phyloP scores from a whole-genome alignment of 2,329 filamentous ascomycete species.

The Alternaria rosae region DNA sequence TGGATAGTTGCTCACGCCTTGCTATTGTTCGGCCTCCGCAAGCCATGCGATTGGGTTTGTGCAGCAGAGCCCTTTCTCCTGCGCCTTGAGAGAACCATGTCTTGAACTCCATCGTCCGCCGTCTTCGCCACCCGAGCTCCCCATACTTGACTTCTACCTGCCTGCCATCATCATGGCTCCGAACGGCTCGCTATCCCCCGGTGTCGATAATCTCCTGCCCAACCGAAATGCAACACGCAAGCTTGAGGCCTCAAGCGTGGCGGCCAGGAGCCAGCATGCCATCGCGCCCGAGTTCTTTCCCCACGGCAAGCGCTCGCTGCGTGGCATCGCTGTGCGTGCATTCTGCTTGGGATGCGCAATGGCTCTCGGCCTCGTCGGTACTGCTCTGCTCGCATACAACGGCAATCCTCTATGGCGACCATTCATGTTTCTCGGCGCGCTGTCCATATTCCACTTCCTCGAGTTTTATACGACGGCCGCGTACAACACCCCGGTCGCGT shows the following conservation, averaged over 20 bases:
- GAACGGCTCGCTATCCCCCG: conserved; percentile 34
- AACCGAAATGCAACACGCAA: conserved; percentile 36
- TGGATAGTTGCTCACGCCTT: conserved; percentile 7
- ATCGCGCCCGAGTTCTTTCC: conserved; percentile 50
- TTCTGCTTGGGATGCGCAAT: conserved; percentile 54
- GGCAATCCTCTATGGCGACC: conserved; percentile 63
- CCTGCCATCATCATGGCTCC: conserved; percentile 27
- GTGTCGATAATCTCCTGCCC: conserved; percentile 42
- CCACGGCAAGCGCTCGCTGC: conserved; percentile 54
- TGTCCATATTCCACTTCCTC: conserved; percentile 90
- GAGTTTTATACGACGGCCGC: conserved; percentile 91
- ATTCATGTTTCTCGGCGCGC: conserved; percentile 69
- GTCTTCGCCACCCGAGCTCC: neutral
- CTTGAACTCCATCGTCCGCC: conserved; percentile 1
- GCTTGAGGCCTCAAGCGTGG: conserved; percentile 32
- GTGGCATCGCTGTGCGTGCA: conserved; percentile 56
- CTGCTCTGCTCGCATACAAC: conserved; percentile 38
- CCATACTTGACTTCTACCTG: neutral
- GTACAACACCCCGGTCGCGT: conserved; percentile 79
- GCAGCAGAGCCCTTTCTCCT: neutral
- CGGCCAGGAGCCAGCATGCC: conserved; percentile 18
- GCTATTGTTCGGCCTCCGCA: conserved; percentile 13
- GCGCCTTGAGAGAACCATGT: conserved; percentile 6
- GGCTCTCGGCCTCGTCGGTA: conserved; percentile 42
- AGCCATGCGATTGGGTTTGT: neutral